These are phyloP conservation scores for Lithospermum erythrorhizon DNA, from an alignment of 257 asterid species.

Conservation along the genomic window DNA sequence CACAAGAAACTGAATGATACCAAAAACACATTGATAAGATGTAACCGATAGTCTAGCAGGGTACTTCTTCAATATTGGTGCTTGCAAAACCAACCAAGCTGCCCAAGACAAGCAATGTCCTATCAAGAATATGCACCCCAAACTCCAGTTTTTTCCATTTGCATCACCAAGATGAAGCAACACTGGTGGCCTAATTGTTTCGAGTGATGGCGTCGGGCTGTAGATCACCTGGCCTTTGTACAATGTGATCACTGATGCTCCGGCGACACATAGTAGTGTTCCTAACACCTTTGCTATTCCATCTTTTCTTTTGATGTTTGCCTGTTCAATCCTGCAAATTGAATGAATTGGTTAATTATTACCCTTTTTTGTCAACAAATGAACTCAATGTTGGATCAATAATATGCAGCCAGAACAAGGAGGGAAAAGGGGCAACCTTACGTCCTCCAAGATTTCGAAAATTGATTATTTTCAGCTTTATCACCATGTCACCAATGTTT, in stretches of 20 bases:
- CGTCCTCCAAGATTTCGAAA: no score
- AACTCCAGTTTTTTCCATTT: constrained; percentile 70
- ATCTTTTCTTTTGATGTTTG: constrained; percentile 66
- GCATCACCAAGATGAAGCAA: constrained; percentile 47
- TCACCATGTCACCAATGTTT: no score
- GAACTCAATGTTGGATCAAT: no score
- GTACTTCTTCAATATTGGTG: constrained; percentile 68
- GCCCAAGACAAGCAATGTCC: constrained; percentile 98
- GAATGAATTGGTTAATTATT: no score
- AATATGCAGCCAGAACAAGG: no score
- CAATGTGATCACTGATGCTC: constrained; percentile 89
- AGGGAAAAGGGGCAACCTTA: no score
- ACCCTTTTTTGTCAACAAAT: no score
- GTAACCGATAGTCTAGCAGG: constrained; percentile 94
- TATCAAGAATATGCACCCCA: constrained; percentile 82
- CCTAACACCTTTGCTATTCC: constrained; percentile 81
- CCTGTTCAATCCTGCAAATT: constrained; percentile 64
- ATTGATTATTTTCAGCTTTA: no score
- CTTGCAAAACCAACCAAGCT: constrained; percentile 86
- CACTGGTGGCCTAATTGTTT: constrained; percentile 11
- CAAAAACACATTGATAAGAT: constrained; percentile 83
- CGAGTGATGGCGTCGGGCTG: constrained; percentile 53
- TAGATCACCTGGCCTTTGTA: constrained; percentile 89
- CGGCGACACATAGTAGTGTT: constrained; percentile 74
- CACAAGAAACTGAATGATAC: constrained; percentile 66